Evolutionary conservation across 441 rosid genomes (phyloP).

Genomic region (Capsella rubella): DNA sequence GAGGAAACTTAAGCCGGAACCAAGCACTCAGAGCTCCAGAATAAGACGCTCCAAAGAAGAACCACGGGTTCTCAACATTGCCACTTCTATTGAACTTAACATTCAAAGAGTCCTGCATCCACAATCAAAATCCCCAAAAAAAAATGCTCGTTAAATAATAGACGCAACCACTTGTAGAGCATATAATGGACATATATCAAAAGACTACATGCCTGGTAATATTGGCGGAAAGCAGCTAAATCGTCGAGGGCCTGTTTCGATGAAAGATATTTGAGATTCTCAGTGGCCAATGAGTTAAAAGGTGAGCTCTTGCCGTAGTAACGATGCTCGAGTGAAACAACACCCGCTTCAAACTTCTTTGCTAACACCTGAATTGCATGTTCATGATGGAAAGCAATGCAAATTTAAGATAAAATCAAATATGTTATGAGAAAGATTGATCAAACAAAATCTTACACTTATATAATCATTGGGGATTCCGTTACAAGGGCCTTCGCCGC

Average conservation of each 20-base stretch:
- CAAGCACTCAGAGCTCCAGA: slow-evolving; percentile 97
- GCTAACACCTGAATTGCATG: slow-evolving; percentile 70
- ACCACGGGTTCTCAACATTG: slow-evolving; percentile 76
- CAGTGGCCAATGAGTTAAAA: slow-evolving; percentile 62
- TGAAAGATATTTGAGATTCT: slow-evolving; percentile 85
- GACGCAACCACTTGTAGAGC: neutral
- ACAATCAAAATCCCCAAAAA: neutral
- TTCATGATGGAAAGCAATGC: neutral
- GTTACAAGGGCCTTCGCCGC: slow-evolving; percentile 82
- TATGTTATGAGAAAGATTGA: neutral
- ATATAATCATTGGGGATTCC: slow-evolving; percentile 85
- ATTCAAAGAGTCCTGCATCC: slow-evolving; percentile 67
- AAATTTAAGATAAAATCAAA: neutral
- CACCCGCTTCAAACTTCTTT: slow-evolving; percentile 95
- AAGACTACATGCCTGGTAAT: slow-evolving; percentile 67
- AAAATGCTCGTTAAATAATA: neutral
- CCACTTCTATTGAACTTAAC: slow-evolving; percentile 61
- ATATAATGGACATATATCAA: neutral
- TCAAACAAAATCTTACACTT: slow-evolving; percentile 47
- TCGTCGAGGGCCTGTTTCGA: slow-evolving; percentile 91
- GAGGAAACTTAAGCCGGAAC: slow-evolving; percentile 96
- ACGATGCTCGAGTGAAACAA: slow-evolving; percentile 95
- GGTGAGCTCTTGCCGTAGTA: slow-evolving; percentile 96
- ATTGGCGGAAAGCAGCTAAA: slow-evolving; percentile 84
- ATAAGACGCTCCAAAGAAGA: slow-evolving; percentile 84